These are phyloP conservation scores for Nigrospora oryzae DNA, from an alignment of 2,329 filamentous ascomycete species.

Conservation along the genomic window DNA sequence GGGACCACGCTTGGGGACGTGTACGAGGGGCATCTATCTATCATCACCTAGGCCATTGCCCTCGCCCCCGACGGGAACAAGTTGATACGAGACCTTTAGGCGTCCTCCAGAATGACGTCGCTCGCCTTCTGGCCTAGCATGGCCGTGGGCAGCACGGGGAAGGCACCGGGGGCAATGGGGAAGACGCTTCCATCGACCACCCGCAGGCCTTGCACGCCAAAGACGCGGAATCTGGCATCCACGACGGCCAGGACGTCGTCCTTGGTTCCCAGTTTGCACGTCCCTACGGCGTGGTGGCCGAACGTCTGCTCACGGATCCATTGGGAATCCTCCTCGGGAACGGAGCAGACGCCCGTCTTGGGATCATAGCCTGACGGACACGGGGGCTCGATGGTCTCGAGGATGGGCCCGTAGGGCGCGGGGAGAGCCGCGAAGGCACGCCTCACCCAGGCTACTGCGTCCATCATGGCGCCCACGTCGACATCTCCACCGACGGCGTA, in stretches of 20 bases:
- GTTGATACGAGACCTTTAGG: not conserved
- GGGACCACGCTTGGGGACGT: too few relatives aligned
- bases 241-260: not conserved
- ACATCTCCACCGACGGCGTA: not conserved
- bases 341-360: not conserved
- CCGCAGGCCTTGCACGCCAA: not conserved
- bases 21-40: too few relatives aligned
- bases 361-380: not conserved
- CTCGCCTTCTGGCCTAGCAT: not conserved
- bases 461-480: not conserved
- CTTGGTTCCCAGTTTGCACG: not conserved
- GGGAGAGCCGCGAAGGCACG: not conserved
- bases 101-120: not conserved
- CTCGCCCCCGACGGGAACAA: too few relatives aligned
- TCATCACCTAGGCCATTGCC: too few relatives aligned
- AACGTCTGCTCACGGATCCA: not conserved
- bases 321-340: not conserved
- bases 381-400: not conserved
- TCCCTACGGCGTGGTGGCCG: not conserved
- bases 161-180: not conserved
- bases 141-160: not conserved
- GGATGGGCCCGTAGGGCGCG: not conserved
- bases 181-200: not conserved
- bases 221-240: not conserved
- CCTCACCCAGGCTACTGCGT: not conserved